Base-by-base conservation (phyloP, 208 protist species). In the Acanthamoeba lenticulata region DNA sequence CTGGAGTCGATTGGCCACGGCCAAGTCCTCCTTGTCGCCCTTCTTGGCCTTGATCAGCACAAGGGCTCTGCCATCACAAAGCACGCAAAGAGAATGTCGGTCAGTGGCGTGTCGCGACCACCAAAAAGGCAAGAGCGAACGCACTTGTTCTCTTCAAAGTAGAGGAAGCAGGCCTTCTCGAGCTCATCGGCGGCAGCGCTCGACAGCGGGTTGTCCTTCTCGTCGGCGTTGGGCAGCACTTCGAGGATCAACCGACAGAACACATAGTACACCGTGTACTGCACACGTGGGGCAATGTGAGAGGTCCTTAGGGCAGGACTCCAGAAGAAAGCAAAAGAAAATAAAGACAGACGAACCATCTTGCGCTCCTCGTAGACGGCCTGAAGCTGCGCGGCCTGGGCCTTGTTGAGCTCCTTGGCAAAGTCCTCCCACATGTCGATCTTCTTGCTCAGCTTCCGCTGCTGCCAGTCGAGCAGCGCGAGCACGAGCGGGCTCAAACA, bases 71-170 rank as follows among this genome's bases (percentile, higher is more conserved):
- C 32, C 1, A 24, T 52, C 36, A 47, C 29, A 85, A 42, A 79
- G 40, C 32, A 21, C 24, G 67, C 67, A 34, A 77, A 42, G 5
- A 77, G 42, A 38, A 21, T 21, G 69, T 36, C 4, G 69, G 6
- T 34, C 1, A 15, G 29, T 15, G n/a, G 79, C n/a, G n/a, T n/a
- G n/a, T n/a, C n/a, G n/a, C n/a, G n/a, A n/a, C n/a, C n/a, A n/a
- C n/a, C n/a, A n/a, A 57, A 42, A 90, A 19, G 36, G 19, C 0
- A 40, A 89, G 29, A 52, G 27, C 45, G 74, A 47, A 85, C 79
- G 7, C 36, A 92, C 86, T 92, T 92, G 86, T 77, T 69, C 32
- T 92, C 86, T 34, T 92, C 86, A 74, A 92, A 92, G 57, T 92
- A 92, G 57, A 79, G 60, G 44, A 92, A 92, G 57, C 86, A 92